A percentile compares a stretch with the other conserved stretches of the same genome.
These are phyloP conservation scores for Aspergillus intermedius DNA, from an alignment of 2,329 filamentous ascomycete genomes.

Conservation along the genomic window DNA sequence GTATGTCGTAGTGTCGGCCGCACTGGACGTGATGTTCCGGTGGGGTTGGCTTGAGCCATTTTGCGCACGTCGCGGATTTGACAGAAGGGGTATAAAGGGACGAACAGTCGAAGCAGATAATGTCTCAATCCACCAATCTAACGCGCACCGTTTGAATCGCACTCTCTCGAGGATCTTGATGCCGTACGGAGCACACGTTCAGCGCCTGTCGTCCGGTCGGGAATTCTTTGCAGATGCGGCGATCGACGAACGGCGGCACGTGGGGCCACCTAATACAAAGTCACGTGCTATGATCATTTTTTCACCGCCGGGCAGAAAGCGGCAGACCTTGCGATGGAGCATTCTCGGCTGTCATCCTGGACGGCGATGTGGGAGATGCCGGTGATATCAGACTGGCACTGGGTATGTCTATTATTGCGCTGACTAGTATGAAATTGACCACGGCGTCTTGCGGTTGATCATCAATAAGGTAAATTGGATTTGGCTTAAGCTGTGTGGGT, in stretches of 20 bases:
- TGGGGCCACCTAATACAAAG: background rate
- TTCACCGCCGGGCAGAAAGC: conserved; percentile 1
- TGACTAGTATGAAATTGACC: background rate
- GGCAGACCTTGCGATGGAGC: background rate
- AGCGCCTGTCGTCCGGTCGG: background rate
- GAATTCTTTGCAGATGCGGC: conserved; percentile 1
- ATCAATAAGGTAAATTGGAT: background rate
- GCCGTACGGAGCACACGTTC: background rate
- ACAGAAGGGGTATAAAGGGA: background rate
- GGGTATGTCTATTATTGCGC: background rate
- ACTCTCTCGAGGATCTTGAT: background rate
- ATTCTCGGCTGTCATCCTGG: background rate
- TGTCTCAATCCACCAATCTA: background rate
- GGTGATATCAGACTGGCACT: background rate
- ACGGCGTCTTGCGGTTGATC: background rate
- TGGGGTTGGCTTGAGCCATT: conserved; percentile 26
- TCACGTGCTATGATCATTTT: background rate
- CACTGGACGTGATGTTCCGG: conserved; percentile 22
- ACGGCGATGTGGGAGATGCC: background rate
- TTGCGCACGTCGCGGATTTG: background rate
- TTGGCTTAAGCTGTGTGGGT: background rate
- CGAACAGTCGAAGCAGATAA: background rate
- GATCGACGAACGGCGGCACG: background rate
- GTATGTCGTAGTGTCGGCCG: conserved; percentile 40
- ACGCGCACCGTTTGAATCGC: background rate